A percentile compares a stretch with the other conserved stretches of the same genome.
phyloP scores from a whole-genome alignment of 225 moss, liverwort and hornwort genomes.

The Takakia lepidozioides region DNA sequence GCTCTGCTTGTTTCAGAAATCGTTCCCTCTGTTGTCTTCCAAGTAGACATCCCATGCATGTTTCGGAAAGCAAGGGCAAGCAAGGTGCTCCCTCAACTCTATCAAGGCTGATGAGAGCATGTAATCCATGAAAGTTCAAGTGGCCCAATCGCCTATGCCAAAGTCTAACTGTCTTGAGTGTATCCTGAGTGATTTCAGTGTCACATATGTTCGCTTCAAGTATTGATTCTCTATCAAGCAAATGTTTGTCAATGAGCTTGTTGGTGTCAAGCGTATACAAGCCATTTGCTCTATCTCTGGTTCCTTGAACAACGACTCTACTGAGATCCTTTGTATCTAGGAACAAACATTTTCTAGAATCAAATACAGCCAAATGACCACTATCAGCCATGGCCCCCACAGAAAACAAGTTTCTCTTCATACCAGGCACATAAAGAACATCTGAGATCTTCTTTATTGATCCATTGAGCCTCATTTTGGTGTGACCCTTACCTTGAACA shows the following conservation, averaged over 20 bases:
- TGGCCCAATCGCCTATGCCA: not conserved
- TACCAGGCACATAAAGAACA: not conserved
- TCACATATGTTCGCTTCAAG: not conserved
- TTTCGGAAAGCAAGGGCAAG: not conserved
- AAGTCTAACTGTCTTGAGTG: not conserved
- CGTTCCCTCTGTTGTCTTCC: too few relatives aligned
- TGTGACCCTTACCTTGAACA: not conserved
- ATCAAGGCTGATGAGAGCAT: not conserved
- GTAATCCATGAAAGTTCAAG: not conserved
- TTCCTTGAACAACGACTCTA: not conserved
- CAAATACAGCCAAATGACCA: not conserved
- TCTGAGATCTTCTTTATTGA: not conserved
- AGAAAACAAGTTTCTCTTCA: not conserved
- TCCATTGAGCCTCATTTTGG: not conserved
- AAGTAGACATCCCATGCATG: too few relatives aligned
- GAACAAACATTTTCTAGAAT: not conserved
- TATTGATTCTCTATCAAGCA: not conserved
- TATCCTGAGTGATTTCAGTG: not conserved
- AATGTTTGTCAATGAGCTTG: not conserved
- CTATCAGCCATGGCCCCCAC: not conserved
- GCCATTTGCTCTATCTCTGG: not conserved
- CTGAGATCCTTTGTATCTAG: not conserved
- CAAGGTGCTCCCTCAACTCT: not conserved
- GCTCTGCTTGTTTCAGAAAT: too few relatives aligned
- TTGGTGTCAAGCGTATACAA: not conserved